phyloP scores from a whole-genome alignment of 805 yeast genomes.

The Candida tibetensis region DNA sequence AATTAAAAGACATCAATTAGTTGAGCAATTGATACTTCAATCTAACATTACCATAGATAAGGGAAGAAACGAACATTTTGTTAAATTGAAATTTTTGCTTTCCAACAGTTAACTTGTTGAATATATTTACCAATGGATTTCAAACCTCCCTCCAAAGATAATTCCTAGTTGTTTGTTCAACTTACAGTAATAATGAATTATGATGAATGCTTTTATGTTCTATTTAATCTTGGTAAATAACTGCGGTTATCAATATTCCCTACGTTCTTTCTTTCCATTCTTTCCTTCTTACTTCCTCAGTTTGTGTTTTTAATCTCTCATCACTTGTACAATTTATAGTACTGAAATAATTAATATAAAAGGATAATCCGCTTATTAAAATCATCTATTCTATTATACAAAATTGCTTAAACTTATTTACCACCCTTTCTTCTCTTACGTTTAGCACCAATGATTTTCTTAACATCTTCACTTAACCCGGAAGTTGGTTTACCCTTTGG shows the following conservation, averaged over 20 bases:
- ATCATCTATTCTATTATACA: slow-evolving; percentile 5
- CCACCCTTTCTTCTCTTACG: slow-evolving; percentile 61
- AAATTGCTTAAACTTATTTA: slow-evolving; percentile 13
- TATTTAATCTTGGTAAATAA: slow-evolving; percentile 1
- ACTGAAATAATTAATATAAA: slow-evolving; percentile 1
- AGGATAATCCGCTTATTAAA: slow-evolving; percentile 1
- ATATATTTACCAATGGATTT: too few species aligned
- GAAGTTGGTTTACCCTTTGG: slow-evolving; percentile 18
- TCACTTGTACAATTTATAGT: slow-evolving; percentile 5
- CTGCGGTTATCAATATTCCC: too few species aligned
- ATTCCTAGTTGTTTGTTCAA: not conserved
- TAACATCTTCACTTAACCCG: slow-evolving; percentile 52
- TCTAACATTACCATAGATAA: too few species aligned
- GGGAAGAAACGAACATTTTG: too few species aligned
- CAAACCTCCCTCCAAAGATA: too few species aligned
- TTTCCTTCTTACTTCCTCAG: not conserved
- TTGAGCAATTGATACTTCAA: too few species aligned
- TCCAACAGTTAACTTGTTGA: too few species aligned
- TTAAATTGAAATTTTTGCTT: too few species aligned
- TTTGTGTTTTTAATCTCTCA: slow-evolving; percentile 5
- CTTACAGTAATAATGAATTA: slow-evolving; percentile 15
- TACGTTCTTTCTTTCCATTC: too few species aligned
- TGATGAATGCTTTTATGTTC: slow-evolving; percentile 10
- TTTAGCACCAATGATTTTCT: slow-evolving; percentile 63
- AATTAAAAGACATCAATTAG: too few species aligned